Base-by-base conservation (phyloP, 1,284 basidiomycete genomes). In the Volvariella surrecta region DNA sequence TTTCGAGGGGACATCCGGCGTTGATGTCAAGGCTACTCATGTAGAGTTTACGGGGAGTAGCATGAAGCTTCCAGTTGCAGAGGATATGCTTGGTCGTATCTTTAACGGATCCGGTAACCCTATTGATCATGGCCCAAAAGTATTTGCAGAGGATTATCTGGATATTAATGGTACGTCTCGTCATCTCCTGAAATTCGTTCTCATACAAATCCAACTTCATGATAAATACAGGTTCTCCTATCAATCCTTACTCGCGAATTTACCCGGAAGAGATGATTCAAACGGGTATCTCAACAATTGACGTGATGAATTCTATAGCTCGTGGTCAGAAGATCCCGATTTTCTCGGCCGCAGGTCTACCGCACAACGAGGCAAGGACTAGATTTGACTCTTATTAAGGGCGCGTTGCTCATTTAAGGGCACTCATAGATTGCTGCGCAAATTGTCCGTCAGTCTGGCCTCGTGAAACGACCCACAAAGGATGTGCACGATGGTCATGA, bases 191-290 rank as follows among this genome's bases (percentile, higher is more conserved):
- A 48, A 35, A 17, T 15, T 13, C 15, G 17, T 20, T 6, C 6
- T 15, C n/a, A 42, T 31, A 37, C 11, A 30, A 21, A 35, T 39
- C 13, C 22, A n/a, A 32, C 16, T 24, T 43, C 17, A 31, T 24
- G 16, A 32, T 30, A 28, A 39, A 40, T 52, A 35, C 54, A 95
- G 92, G 94, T 50, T 96, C 93, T 4, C 96, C 95, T 40, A 99
- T 99, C 71, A 99, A 99, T 70, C 96, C 96, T 13, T 99, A 87
- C 71, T 93, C 92, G 49, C 93, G 96, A 62, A 97, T 98, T 68
- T 99, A 99, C 70, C 96, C 96, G 50, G 96, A 99, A 67, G 95
- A 99, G 71, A 99, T 99, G 96, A 99, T 99, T 54, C 96, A 99
- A 67, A 99, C 96, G 16, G 96, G 96, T 71, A 99, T 99, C 61